A percentile compares a stretch with the other conserved stretches of the same genome.
Evolutionary conservation across 441 rosid genomes (phyloP).

Genomic region (Populus hybrid): DNA sequence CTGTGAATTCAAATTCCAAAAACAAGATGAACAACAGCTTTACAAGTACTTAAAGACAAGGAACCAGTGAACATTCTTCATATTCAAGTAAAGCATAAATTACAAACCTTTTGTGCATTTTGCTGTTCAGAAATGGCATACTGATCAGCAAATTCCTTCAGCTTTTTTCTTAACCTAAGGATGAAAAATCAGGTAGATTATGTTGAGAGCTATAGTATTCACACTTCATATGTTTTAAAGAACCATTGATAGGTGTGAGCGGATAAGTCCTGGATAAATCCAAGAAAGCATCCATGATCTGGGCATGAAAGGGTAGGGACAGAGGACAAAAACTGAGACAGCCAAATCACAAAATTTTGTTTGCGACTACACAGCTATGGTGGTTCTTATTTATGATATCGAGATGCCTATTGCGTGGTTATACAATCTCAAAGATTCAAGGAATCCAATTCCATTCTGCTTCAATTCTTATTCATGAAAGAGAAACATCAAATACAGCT

Average conservation of each 20-base stretch:
- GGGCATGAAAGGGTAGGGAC: not conserved
- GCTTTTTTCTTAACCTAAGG: conserved; percentile 69
- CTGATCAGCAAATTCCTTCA: conserved; percentile 87
- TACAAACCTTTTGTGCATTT: conserved; percentile 61
- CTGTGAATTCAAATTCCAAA: conserved; percentile 41
- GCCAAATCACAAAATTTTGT: not conserved
- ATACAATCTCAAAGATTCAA: not conserved
- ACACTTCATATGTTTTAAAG: not conserved
- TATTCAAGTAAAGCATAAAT: not conserved
- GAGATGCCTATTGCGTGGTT: not conserved
- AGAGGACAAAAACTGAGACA: not conserved
- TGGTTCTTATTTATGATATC: not conserved
- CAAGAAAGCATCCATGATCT: not conserved
- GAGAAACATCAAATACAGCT: not conserved
- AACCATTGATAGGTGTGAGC: not conserved
- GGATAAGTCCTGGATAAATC: not conserved
- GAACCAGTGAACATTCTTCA: not conserved
- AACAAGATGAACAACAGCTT: not conserved
- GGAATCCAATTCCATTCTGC: not conserved
- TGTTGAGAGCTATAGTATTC: not conserved
- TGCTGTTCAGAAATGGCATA: conserved; percentile 78
- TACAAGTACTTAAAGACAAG: not conserved
- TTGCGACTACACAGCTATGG: not conserved
- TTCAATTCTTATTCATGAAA: not conserved
- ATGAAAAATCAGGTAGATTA: conserved; percentile 19